Evolutionary conservation across 768 basidiomycete species (phyloP).

Genomic region (Pholiota conissans): DNA sequence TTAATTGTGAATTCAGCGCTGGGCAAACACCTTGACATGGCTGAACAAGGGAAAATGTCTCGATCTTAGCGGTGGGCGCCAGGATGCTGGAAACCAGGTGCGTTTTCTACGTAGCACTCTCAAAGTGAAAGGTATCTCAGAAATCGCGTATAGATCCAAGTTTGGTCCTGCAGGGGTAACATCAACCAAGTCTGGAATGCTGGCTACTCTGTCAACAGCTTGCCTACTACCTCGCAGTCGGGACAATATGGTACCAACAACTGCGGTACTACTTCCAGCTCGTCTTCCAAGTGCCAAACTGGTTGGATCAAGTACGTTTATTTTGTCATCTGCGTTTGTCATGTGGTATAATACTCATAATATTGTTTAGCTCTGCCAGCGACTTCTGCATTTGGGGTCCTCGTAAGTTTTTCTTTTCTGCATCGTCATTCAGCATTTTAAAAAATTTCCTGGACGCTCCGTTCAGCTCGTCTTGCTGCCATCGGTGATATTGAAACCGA

Average conservation of each 20-base stretch:
- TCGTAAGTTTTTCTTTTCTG: conserved; percentile 27
- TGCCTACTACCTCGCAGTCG: conserved; percentile 51
- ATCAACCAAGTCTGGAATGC: conserved; percentile 56
- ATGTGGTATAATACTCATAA: neutral
- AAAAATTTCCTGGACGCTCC: conserved; percentile 1
- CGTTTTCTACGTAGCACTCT: conserved; percentile 10
- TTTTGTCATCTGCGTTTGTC: conserved; percentile 15
- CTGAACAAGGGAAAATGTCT: conserved; percentile 48
- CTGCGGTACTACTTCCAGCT: conserved; percentile 61
- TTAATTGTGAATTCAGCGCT: conserved; percentile 9
- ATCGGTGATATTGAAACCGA: conserved; percentile 71
- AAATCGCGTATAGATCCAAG: conserved; percentile 35
- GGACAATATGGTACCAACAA: conserved; percentile 67
- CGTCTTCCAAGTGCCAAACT: conserved; percentile 70
- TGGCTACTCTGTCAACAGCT: conserved; percentile 41
- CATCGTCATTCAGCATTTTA: neutral
- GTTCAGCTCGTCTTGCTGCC: conserved; percentile 36
- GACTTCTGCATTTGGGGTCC: conserved; percentile 79
- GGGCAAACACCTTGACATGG: conserved; percentile 46
- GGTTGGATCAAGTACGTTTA: conserved; percentile 58
- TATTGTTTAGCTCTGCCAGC: conserved; percentile 43
- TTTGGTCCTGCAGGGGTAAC: conserved; percentile 45
- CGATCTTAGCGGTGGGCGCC: conserved; percentile 44
- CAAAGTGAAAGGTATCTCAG: neutral
- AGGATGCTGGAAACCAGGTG: conserved; percentile 42